Evolutionary conservation across 768 basidiomycete species (phyloP).

Genomic region (Kwoniella bestiolae): DNA sequence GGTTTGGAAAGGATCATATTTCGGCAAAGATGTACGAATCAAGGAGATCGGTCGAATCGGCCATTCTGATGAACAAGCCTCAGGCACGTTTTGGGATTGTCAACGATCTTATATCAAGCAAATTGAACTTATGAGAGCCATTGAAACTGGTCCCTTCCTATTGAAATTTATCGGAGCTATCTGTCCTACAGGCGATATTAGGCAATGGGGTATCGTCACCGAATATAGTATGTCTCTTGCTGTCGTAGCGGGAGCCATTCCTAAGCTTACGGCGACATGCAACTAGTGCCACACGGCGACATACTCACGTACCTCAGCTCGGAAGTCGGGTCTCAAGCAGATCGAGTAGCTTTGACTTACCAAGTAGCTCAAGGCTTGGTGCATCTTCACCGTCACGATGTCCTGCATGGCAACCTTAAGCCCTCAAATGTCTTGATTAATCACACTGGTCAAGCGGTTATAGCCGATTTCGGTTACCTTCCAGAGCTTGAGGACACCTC

Average conservation of each 20-base stretch:
- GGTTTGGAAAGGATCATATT: not conserved
- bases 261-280: not conserved
- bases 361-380: conserved; percentile 6
- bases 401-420: conserved; percentile 5
- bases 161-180: not conserved
- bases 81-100: no score
- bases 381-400: not conserved
- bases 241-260: not conserved
- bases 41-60: not conserved
- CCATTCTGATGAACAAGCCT: no score
- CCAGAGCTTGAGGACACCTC: not conserved
- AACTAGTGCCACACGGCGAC: not conserved
- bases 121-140: not conserved
- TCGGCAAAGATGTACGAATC: not conserved
- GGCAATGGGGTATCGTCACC: not conserved
- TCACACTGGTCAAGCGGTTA: not conserved
- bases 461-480: conserved; percentile 6
- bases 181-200: no score
- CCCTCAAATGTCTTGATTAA: conserved; percentile 3
- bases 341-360: not conserved
- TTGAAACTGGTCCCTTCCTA: not conserved
- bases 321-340: not conserved
- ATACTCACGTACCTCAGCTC: not conserved
- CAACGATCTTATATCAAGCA: not conserved
- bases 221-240: not conserved